A percentile compares a stretch with the other conserved stretches of the same genome.
phyloP scores from a whole-genome alignment of 2,329 filamentous ascomycete genomes.

The Colletotrichum sublineola region DNA sequence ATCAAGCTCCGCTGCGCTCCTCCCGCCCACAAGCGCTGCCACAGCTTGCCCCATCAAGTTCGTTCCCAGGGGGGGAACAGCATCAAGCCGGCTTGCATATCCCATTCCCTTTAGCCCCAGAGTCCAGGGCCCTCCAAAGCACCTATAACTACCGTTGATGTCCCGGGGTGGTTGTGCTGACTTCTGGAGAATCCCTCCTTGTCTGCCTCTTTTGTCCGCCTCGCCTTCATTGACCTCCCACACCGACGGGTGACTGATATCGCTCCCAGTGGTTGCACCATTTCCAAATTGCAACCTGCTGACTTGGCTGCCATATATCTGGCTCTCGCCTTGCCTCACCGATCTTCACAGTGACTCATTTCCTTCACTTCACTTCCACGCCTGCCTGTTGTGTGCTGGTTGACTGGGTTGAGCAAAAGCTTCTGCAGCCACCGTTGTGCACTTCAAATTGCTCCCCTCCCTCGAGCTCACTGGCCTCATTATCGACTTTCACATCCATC shows the following conservation, averaged over 20 bases:
- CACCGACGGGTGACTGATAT: conserved; percentile 38
- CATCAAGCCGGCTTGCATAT: conserved; percentile 41
- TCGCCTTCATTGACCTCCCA: conserved; percentile 50
- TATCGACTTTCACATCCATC: conserved; percentile 19
- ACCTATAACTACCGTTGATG: conserved; percentile 41
- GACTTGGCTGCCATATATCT: conserved; percentile 54
- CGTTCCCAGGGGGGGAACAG: conserved; percentile 19
- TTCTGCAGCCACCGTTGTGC: conserved; percentile 39
- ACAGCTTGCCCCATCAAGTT: conserved; percentile 31
- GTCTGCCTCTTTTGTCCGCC: conserved; percentile 44
- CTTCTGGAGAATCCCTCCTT: conserved; percentile 39
- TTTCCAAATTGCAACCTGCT: conserved; percentile 38
- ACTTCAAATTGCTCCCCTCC: conserved; percentile 48
- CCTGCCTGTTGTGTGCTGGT: conserved; percentile 34
- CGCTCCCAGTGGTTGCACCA: conserved; percentile 43
- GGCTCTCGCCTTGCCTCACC: conserved; percentile 55
- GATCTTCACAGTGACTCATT: conserved; percentile 60
- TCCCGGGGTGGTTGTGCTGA: conserved; percentile 35
- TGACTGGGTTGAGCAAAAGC: conserved; percentile 34
- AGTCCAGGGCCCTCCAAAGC: conserved; percentile 32
- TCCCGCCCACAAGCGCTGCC: conserved; percentile 16
- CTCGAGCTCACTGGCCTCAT: conserved; percentile 35
- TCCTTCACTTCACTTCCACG: conserved; percentile 48
- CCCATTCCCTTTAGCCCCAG: conserved; percentile 38
- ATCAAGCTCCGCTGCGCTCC: conserved; percentile 15